A percentile compares a stretch with the other conserved stretches of the same genome.
phyloP scores from a whole-genome alignment of 192 early-diverging fungal genomes.

The Entomortierella chlamydospora region DNA sequence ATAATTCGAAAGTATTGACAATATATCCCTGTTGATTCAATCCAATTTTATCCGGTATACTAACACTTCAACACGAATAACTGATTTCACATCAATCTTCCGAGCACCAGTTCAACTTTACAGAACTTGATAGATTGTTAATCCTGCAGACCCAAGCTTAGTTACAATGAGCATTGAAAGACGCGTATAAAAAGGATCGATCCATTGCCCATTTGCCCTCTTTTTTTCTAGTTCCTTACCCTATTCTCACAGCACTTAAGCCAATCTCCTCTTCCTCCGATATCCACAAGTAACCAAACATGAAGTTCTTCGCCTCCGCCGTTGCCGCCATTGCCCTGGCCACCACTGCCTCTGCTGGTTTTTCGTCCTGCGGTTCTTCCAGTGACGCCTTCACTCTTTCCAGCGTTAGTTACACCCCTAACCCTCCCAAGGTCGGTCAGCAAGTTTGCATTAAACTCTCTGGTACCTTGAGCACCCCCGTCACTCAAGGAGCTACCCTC shows the following conservation, averaged over 20 bases:
- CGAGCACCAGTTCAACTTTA: too few species aligned
- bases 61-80: too few species aligned
- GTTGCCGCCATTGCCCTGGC: slow-evolving; percentile 44
- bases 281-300: too few species aligned
- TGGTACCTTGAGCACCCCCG: slow-evolving; percentile 22
- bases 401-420: slow-evolving; percentile 29
- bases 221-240: background rate
- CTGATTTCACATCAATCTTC: too few species aligned
- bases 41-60: too few species aligned
- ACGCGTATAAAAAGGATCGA: slow-evolving; percentile 9
- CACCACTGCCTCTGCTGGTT: slow-evolving; percentile 40
- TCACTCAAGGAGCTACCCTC: slow-evolving; percentile 23
- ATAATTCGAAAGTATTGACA: too few species aligned
- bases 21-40: too few species aligned
- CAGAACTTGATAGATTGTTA: too few species aligned
- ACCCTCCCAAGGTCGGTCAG: slow-evolving; percentile 47
- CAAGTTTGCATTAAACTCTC: slow-evolving; percentile 39
- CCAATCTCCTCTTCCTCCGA: background rate
- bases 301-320: slow-evolving; percentile 46
- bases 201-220: background rate
- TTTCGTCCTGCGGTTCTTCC: slow-evolving; percentile 44
- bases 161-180: too few species aligned
- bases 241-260: background rate
- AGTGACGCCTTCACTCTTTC: slow-evolving; percentile 12
- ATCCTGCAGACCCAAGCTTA: too few species aligned